Base-by-base conservation (phyloP, 768 basidiomycete genomes). In the Hygrocybe coccinea region DNA sequence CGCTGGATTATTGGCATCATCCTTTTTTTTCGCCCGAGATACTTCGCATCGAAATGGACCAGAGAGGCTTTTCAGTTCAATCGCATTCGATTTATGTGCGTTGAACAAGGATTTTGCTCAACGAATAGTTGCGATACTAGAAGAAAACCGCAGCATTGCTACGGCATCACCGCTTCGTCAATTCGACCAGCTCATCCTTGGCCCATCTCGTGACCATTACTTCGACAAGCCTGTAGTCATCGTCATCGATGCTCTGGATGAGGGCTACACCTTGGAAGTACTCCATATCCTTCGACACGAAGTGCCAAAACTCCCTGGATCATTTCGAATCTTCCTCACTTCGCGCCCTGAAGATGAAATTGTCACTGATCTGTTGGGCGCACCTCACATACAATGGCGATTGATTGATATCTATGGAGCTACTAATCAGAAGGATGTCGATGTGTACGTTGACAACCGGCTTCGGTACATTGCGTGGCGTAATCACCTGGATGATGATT, bases 231-330 rank as follows among this genome's bases (percentile, higher is more conserved):
- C 21, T 14, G 21, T n/a, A 12, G 37, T 61, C 2, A 57, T 66
- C 22, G 58, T 66, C 15, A 49, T 66, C 9, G 64, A 66, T 58
- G 62, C 60, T 33, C 49, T 66, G 15, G 65, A 66, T 36, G 65
- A 65, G 54, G 48, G 48, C 11, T 65, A 61, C 36, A 60, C 51
- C 19, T 29, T 49, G 21, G 25, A 22, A 3, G 41, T 65, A 1
- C 25, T 65, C 21, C 24, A 52, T 10, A 21, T 64, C 24, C 49
- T 65, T 8, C 19, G 38, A 4, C 19, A 55, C 1, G 54, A 62
- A 2, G 45, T 56, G 6, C 33, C 46, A 1, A 50, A 55, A 10
- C 45, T 64, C 5, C 64, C 63, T 2, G 10, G 7, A 14, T 39
- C 21, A 7, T 57, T 64, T n/a, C 59, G 61, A 14, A 38, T 66